Evolutionary conservation across 768 basidiomycete species (phyloP), one percentile per base, ranked within the genome.

Genomic region (Steccherinum ochraceum): DNA sequence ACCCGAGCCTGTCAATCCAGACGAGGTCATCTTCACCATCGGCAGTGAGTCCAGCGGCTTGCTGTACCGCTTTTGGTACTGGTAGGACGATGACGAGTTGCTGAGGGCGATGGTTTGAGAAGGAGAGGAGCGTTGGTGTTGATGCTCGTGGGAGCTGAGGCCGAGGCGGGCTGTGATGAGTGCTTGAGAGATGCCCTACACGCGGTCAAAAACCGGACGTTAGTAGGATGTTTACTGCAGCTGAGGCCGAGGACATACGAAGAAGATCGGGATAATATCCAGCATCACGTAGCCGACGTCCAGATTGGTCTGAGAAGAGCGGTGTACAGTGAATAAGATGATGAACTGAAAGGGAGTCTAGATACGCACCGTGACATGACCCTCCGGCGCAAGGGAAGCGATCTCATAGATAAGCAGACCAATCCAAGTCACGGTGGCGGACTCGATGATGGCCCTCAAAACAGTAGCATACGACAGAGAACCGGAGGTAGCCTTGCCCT

Each of bases 151-250:
- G 7, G 30, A 18, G 26, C 12, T 35, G 19, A 62, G 54, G 12
- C 57, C 60, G 42, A 61, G 50, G 27, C 56, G 60, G 13, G 55
- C 58, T 24, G 57, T 59, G 49, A 61, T 60, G 42, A 63, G 54
- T 42, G 55, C 52, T 42, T 63, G 62, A 5, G 62, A 63, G 24
- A 63, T 58, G 4, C 59, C 62, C 61, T 62, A 44, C n/a, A 16
- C 30, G 30, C 30, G 30, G 16, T 7, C 30, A 35, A 35, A 35
- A 16, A 16, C 7, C 16, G 16, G 16, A 16, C 30, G 30, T 35
- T 7, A 35, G n/a, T n/a, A 35, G 30, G 16, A 35, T 35, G 30
- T 7, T 7, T 35, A 35, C 7, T 7, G 7, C 7, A 35, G 7
- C 30, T 7, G 30, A 35, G 7, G 30, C 30, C 16, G 30, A 35